phyloP scores from a whole-genome alignment of 257 asterid genomes.

The Solanum paucissectum region DNA sequence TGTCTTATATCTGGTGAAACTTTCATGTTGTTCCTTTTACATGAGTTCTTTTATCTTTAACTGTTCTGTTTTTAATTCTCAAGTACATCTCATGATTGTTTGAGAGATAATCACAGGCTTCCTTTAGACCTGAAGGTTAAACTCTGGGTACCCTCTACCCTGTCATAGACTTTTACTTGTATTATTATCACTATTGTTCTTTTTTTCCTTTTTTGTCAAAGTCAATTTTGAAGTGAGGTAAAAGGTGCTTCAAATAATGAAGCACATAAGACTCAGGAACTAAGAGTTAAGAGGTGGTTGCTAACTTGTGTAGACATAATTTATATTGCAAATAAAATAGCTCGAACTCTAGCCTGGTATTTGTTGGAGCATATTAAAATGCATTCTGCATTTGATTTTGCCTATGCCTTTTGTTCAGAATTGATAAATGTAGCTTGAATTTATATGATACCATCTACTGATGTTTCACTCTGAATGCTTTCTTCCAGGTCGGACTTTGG shows the following conservation, averaged over 20 bases:
- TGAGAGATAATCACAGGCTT: not conserved
- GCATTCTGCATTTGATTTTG: not conserved
- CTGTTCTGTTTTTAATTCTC: not conserved
- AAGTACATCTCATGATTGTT: not conserved
- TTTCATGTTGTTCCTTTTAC: not conserved
- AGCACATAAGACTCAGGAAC: not conserved
- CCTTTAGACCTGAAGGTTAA: not conserved
- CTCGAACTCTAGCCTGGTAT: not conserved
- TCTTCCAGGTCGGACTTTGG: slow-evolving; percentile 88
- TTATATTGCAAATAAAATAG: not conserved
- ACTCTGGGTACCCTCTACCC: not conserved
- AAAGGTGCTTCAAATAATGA: not conserved
- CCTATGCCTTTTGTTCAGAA: not conserved
- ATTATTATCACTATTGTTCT: not conserved
- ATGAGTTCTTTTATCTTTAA: not conserved
- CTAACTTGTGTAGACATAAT: not conserved
- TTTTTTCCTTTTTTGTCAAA: not conserved
- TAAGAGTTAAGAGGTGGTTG: not conserved
- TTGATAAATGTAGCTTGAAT: not conserved
- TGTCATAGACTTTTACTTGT: not conserved
- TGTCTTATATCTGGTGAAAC: not conserved
- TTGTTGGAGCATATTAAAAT: not conserved
- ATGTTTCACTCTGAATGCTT: not conserved
- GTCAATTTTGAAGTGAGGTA: not conserved
- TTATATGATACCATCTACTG: not conserved